A percentile compares a stretch with the other conserved stretches of the same genome.
phyloP scores from a whole-genome alignment of 495 filamentous ascomycete species.

The Aspergillus cristatus region DNA sequence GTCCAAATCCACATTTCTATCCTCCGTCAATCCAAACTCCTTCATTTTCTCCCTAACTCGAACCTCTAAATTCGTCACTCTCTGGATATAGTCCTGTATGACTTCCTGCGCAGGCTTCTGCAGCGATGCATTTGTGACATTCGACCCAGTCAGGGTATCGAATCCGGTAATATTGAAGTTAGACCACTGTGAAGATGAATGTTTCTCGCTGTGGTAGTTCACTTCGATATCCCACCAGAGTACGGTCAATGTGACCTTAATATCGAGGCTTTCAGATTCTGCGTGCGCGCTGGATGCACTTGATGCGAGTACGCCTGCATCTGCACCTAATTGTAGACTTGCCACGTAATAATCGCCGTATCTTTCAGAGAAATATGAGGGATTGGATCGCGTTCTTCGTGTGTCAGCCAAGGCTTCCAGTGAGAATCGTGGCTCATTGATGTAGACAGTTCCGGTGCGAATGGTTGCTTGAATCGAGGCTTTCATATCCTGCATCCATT shows the following conservation, averaged over 20 bases:
- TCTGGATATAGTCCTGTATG: background rate
- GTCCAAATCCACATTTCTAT: background rate
- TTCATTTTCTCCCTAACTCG: background rate
- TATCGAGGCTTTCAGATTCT: background rate
- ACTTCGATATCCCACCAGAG: background rate
- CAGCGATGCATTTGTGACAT: background rate
- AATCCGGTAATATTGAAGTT: background rate
- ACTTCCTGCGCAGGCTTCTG: background rate
- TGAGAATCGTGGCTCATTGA: background rate
- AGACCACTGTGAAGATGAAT: background rate
- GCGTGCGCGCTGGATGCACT: background rate
- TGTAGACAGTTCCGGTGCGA: background rate
- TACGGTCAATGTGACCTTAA: background rate
- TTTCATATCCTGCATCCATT: background rate
- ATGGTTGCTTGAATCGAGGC: background rate
- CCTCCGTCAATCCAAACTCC: conserved; percentile 1
- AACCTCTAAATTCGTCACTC: background rate
- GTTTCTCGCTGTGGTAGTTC: background rate
- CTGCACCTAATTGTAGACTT: background rate
- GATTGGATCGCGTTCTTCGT: background rate
- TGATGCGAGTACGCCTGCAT: background rate
- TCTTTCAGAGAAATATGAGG: background rate
- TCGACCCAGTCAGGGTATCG: background rate
- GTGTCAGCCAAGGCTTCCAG: background rate
- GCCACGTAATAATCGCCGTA: background rate